Evolutionary conservation across 495 filamentous ascomycete genomes (phyloP).

Genomic region (Penicillium egyptiacum): DNA sequence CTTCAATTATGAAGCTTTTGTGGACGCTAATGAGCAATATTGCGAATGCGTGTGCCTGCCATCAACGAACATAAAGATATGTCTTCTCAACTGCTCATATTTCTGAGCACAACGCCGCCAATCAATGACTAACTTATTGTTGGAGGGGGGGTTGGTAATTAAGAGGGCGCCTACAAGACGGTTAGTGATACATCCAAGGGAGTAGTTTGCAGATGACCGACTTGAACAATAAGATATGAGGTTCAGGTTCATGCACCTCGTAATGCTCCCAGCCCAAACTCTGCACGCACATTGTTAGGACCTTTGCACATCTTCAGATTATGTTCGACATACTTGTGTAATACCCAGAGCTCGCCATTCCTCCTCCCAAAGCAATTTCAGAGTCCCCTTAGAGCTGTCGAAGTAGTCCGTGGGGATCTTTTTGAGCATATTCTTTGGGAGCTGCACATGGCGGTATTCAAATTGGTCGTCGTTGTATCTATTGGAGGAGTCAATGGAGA

Average conservation of each 20-base stretch:
- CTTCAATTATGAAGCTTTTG: constrained; percentile 31
- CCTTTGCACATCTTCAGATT: neutral
- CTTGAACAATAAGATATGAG: constrained; percentile 98
- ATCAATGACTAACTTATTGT: constrained; percentile 30
- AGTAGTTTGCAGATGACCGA: constrained; percentile 46
- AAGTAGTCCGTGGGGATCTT: constrained; percentile 95
- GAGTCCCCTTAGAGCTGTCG: constrained; percentile 80
- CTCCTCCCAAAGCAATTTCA: constrained; percentile 97
- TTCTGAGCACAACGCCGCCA: constrained; percentile 16
- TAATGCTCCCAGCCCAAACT: constrained; percentile 99
- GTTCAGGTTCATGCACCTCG: constrained; percentile 97
- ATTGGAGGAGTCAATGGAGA: constrained; percentile 1
- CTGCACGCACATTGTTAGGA: constrained; percentile 46
- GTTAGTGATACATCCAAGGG: constrained; percentile 14
- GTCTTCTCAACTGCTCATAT: constrained; percentile 10
- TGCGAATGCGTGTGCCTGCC: constrained; percentile 23
- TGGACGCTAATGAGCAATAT: constrained; percentile 29
- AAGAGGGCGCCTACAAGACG: constrained; percentile 66
- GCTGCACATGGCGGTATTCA: constrained; percentile 94
- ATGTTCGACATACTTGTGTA: constrained; percentile 67
- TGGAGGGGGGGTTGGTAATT: constrained; percentile 75
- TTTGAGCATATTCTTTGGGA: constrained; percentile 97
- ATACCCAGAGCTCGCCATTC: constrained; percentile 97
- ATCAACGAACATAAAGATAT: constrained; percentile 14
- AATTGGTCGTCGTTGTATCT: constrained; percentile 87